These are phyloP conservation scores for Phytophthora kernoviae DNA, from an alignment of 352 stramenopile genomes.

Conservation along the genomic window DNA sequence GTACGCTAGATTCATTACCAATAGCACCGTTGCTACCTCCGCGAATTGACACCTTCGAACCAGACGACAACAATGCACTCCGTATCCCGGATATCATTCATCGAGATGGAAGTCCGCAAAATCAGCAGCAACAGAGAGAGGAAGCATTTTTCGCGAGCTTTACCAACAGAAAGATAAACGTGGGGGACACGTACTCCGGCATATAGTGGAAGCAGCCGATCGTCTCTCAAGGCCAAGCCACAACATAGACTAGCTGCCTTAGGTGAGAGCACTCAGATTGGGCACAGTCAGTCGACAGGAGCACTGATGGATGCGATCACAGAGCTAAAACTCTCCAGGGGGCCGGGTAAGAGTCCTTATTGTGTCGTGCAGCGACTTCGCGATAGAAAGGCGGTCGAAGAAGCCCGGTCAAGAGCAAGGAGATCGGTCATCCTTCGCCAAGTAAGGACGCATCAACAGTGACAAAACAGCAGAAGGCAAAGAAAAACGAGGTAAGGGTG, in stretches of 20 bases:
- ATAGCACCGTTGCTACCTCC: conserved; percentile 59
- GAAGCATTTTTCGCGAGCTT: conserved; percentile 72
- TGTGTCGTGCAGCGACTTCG: conserved; percentile 52
- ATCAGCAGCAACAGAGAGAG: conserved; percentile 45
- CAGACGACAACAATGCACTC: conserved; percentile 39
- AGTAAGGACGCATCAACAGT: conserved; percentile 1
- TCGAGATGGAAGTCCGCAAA: conserved; percentile 24
- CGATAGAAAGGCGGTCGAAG: background rate
- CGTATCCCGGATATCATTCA: conserved; percentile 20
- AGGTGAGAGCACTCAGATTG: conserved; percentile 33
- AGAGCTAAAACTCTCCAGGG: conserved; percentile 36
- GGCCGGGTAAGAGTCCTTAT: conserved; percentile 56
- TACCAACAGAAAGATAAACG: conserved; percentile 59
- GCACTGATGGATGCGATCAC: conserved; percentile 48
- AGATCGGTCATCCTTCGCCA: conserved; percentile 6
- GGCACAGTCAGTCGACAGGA: conserved; percentile 43
- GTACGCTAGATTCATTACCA: conserved; percentile 38
- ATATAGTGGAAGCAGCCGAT: conserved; percentile 73
- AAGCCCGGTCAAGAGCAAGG: conserved; percentile 16
- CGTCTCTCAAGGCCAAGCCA: conserved; percentile 49
- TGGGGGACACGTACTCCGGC: conserved; percentile 57
- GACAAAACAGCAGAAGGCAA: conserved; percentile 26
- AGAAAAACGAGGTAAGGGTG: conserved; percentile 8
- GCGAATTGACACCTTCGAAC: conserved; percentile 60
- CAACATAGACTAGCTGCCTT: conserved; percentile 52